These are phyloP conservation scores for Kodamaea ohmeri DNA, from an alignment of 1,139 yeast species.

Conservation along the genomic window DNA sequence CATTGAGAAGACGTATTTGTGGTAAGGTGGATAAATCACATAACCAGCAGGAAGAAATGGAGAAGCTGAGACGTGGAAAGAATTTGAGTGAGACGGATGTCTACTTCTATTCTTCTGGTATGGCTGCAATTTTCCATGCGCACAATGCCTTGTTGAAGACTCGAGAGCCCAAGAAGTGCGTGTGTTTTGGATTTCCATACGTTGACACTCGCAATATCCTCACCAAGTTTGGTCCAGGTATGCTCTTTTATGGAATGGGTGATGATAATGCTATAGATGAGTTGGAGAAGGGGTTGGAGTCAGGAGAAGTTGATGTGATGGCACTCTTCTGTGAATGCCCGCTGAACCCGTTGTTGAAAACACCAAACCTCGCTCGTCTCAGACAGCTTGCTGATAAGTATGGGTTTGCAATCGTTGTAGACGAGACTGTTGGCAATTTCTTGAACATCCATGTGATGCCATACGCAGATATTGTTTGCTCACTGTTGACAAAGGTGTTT, in stretches of 20 bases:
- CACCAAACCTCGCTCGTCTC: constrained; percentile 71
- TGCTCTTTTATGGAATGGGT: constrained; percentile 79
- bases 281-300: constrained; percentile 56
- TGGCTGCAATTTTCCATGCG: constrained; percentile 86
- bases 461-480: constrained; percentile 78
- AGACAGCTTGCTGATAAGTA: constrained; percentile 64
- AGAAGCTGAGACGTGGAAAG: constrained; percentile 31
- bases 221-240: constrained; percentile 86
- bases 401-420: constrained; percentile 77
- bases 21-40: constrained; percentile 55
- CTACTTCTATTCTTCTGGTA: constrained; percentile 83
- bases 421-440: constrained; percentile 92
- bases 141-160: constrained; percentile 60
- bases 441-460: constrained; percentile 80
- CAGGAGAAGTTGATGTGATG: constrained; percentile 62
- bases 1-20: constrained; percentile 73
- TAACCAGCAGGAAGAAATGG: constrained; percentile 32
- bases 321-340: constrained; percentile 91
- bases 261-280: constrained; percentile 69
- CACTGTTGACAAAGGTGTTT: constrained; percentile 87
- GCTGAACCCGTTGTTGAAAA: constrained; percentile 81
- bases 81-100: constrained; percentile 60
- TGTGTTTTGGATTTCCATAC: constrained; percentile 93
- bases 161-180: constrained; percentile 56
- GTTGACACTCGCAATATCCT: constrained; percentile 87